Base-by-base conservation (phyloP, 495 filamentous ascomycete species). In the Amorphotheca resinae region DNA sequence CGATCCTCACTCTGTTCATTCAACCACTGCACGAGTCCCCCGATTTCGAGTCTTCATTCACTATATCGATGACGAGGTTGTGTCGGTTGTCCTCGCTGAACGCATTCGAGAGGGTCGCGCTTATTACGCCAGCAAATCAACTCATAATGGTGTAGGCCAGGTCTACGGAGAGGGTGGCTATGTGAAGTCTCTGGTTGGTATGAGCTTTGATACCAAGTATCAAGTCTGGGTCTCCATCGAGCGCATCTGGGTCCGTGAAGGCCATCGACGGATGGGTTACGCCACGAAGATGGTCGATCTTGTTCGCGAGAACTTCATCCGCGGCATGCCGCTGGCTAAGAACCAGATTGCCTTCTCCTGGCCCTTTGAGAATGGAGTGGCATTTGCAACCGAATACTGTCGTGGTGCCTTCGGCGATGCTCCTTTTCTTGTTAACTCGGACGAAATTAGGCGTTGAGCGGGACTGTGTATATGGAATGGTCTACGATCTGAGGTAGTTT, bases 161-260 rank as follows among this genome's bases (percentile, higher is more conserved):
- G 9, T 16, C 5, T 15, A 8, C 33, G 33, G 18, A 2, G 33
- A 28, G 25, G 25, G 25, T 28, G 25, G 5, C 11, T 28, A 5
- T 28, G 11, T 5, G 25, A 11, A 28, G 25, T 28, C 25, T 11
- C 11, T 28, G 11, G 11, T 28, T 28, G 25, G 11, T 28, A 5
- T 28, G 5, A 5, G 11, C 5, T 11, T 28, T 28, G 5, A 28
- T 28, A 28, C 25, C 25, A 28, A 28, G 25, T 28, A 28, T 28
- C 11, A n/a, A 5, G 39, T 35, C 16, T 37, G 22, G 12, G 43
- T 48, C 25, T 45, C 37, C 8, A 33, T 55, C n/a, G 47, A 52
- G 17, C 39, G 47, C 4, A 38, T 56, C 18, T 56, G 49, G 50
- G 38, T 46, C 3, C 4, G 14, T 1, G 4, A 33, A 14, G 14